Evolutionary conservation across 164 flowering plant genomes (phyloP).

Genomic region (Vitis rotundifolia): DNA sequence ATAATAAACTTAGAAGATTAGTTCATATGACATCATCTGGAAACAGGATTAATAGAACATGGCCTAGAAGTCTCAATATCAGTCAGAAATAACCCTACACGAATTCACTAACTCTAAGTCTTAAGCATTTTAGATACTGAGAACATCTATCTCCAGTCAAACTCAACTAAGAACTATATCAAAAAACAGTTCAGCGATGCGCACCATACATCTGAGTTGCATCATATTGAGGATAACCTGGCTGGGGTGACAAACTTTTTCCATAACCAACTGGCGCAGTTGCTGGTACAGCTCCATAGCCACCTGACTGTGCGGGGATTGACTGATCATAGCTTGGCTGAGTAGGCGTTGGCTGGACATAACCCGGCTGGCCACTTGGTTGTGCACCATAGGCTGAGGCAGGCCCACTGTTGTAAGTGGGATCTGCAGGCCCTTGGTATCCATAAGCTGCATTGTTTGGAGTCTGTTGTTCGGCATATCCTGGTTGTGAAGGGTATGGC

Average conservation of each 20-base stretch:
- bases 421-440: conserved; percentile 56
- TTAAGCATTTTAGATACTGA: no score
- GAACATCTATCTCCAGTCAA: background rate
- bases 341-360: conserved; percentile 46
- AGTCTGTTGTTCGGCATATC: conserved; percentile 62
- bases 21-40: no score
- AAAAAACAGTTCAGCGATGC: conserved; percentile 4
- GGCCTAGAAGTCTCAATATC: background rate
- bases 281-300: conserved; percentile 41
- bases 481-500: conserved; percentile 56
- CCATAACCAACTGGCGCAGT: conserved; percentile 46
- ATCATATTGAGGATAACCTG: conserved; percentile 65
- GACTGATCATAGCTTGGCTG: conserved; percentile 67
- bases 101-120: background rate
- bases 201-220: conserved; percentile 59
- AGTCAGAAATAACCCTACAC: background rate
- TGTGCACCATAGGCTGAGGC: conserved; percentile 48
- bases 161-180: background rate
- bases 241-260: conserved; percentile 58
- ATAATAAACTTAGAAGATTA: no score
- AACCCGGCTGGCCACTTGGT: conserved; percentile 39
- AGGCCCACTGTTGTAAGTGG: conserved; percentile 26
- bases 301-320: conserved; percentile 39
- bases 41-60: no score
- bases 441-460: conserved; percentile 47